phyloP scores from a whole-genome alignment of 345 rosid genomes.

The Brassica incana region DNA sequence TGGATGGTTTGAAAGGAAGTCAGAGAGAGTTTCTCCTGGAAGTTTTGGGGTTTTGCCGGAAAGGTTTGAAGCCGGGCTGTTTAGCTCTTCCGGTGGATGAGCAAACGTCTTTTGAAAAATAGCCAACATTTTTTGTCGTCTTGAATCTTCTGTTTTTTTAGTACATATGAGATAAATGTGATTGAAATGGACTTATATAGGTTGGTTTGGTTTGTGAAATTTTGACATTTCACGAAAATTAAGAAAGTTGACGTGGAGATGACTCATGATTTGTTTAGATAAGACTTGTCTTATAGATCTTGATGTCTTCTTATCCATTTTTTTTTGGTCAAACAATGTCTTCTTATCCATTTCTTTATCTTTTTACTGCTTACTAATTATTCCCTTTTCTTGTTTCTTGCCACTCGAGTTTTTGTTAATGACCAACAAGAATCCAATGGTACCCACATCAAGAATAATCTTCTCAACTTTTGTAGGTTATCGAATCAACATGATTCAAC shows the following conservation, averaged over 20 bases:
- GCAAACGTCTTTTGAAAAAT: slow-evolving; percentile 75
- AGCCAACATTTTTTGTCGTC: slow-evolving; percentile 63
- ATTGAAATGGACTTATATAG: slow-evolving; percentile 11
- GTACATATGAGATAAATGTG: slow-evolving; percentile 3
- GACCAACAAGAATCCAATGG: slow-evolving; percentile 21
- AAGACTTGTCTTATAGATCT: slow-evolving; percentile 39
- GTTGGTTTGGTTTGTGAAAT: not conserved
- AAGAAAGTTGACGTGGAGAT: slow-evolving; percentile 27
- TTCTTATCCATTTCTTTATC: no score
- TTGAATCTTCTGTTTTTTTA: not conserved
- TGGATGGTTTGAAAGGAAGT: slow-evolving; percentile 59
- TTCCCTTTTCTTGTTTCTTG: not conserved
- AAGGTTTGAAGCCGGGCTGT: slow-evolving; percentile 70
- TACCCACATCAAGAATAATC: not conserved
- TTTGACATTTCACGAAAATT: slow-evolving; percentile 1
- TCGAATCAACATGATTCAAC: not conserved
- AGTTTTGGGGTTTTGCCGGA: slow-evolving; percentile 53
- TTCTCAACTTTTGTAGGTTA: not conserved
- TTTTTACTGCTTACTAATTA: not conserved
- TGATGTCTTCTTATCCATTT: slow-evolving; percentile 43
- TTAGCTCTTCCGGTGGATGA: slow-evolving; percentile 88
- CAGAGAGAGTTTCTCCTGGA: slow-evolving; percentile 64
- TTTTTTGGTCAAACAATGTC: no score
- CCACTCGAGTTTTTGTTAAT: not conserved
- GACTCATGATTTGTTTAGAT: slow-evolving; percentile 28